Evolutionary conservation across 2,329 filamentous ascomycete genomes (phyloP), one percentile per base, ranked within the genome.

Genomic region (Microdochium paspali): DNA sequence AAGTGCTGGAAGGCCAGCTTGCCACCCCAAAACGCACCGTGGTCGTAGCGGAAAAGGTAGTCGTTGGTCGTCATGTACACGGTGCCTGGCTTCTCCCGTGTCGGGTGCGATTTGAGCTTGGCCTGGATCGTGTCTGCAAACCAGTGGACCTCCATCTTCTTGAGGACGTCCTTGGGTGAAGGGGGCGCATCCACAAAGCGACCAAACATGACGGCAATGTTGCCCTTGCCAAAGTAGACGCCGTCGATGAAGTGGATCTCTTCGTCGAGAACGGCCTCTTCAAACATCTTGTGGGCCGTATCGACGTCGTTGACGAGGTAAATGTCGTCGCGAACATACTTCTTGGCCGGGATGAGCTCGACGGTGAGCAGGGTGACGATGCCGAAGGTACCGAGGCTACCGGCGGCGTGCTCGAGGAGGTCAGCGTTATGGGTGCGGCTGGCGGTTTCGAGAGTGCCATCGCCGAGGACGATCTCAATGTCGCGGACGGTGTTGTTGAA

Each of bases 1-100:
- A 77, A 76, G 60, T 77, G 76, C 31, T 63, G 61, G 57, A 76
- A 77, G 2, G 72, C 71, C 21, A 68, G 69, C 24, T 62, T 63
- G 30, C 72, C 74, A 9, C 72, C 71, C 74, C 74, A 78, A 62
- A 79, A 79, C 18, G 70, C 73, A 44, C 74, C 75, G 39, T 74
- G 71, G 54, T 79, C 74, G 59, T 78, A 79, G 46, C 75, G 69
- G 61, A 79, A 79, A 54, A 77, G 70, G 56, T 78, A 79, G 51
- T 77, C 74, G 12, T 66, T 64, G 1, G 74, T 57, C 1, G 71
- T 72, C 24, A 77, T 69, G 47, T 65, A 63, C 26, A 73, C 66
- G 39, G 26, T 31, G 25, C 21, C 21, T 18, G n/a, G 39, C 45
- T 31, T 43, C n/a, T 48, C 43, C 21, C 9, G 20, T 23, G 58